Conservation (phyloP, 2,329 filamentous ascomycete species). For the Penicillium sp. region DNA sequence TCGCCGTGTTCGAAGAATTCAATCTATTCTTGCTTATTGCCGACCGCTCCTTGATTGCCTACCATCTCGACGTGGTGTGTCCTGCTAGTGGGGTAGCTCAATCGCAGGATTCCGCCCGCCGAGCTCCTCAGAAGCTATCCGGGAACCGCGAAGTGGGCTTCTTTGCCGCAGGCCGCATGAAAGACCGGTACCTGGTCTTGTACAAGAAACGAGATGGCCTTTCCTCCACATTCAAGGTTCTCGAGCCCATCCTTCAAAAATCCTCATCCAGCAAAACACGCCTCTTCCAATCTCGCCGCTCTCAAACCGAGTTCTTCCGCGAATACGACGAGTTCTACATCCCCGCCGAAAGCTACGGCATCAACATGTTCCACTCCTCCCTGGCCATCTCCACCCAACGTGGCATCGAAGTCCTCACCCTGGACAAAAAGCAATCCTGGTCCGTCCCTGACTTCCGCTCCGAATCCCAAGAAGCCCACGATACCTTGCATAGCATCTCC, state of each 20-base stretch:
- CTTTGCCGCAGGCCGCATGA: constrained; percentile 95
- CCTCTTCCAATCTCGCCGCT: constrained; percentile 60
- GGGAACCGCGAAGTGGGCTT: constrained; percentile 90
- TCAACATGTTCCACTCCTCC: constrained; percentile 94
- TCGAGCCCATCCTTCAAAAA: constrained; percentile 94
- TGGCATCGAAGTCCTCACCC: constrained; percentile 91
- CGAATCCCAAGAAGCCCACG: constrained; percentile 58
- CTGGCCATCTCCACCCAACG: constrained; percentile 87
- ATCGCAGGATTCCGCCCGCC: constrained; percentile 69
- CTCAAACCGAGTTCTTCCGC: constrained; percentile 89
- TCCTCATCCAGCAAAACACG: constrained; percentile 78
- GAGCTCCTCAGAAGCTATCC: constrained; percentile 86
- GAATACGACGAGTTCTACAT: constrained; percentile 99
- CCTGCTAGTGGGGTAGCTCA: constrained; percentile 49
- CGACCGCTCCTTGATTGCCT: constrained; percentile 87
- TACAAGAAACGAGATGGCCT: constrained; percentile 95
- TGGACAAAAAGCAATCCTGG: constrained; percentile 96
- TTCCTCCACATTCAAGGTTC: constrained; percentile 89
- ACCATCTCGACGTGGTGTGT: constrained; percentile 83
- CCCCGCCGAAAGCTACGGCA: constrained; percentile 87
- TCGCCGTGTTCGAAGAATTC: constrained; percentile 93
- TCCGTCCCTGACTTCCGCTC: constrained; percentile 76
- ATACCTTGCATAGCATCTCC: constrained; percentile 78
- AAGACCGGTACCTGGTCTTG: constrained; percentile 89
- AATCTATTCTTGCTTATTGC: constrained; percentile 87